A percentile compares a stretch with the other conserved stretches of the same genome.
Conservation (phyloP, 139 green algal species). For the Chlamydomonas sphaeroides region DNA sequence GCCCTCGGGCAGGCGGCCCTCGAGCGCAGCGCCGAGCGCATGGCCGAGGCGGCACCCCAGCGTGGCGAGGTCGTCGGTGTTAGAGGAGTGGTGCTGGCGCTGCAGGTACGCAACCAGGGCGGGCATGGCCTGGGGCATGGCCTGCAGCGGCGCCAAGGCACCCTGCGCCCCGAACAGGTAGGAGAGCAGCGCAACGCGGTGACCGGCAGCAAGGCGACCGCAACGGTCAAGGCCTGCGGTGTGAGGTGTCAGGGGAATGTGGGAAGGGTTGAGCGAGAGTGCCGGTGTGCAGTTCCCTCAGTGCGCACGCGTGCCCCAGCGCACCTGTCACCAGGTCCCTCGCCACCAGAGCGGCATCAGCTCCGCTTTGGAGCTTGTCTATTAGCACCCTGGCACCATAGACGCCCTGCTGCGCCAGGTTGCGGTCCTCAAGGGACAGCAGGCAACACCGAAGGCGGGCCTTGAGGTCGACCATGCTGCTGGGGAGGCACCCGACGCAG, state of each 20-base stretch:
- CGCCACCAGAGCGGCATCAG: neutral
- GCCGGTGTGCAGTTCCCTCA: neutral
- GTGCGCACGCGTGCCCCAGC: neutral
- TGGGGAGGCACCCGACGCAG: neutral
- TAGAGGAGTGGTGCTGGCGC: constrained; percentile 29
- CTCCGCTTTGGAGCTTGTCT: neutral
- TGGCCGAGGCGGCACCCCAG: constrained; percentile 14
- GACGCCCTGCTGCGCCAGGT: neutral
- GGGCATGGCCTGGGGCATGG: constrained; percentile 12
- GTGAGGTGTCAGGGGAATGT: neutral
- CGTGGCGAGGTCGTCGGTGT: constrained; percentile 6
- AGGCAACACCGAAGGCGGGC: neutral
- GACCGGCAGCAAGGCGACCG: neutral
- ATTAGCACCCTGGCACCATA: neutral
- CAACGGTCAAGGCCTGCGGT: constrained; percentile 19
- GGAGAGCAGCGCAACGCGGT: constrained; percentile 9
- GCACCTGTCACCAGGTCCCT: constrained; percentile 3
- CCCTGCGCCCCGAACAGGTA: constrained; percentile 21
- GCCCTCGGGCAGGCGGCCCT: neutral
- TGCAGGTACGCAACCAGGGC: constrained; percentile 22
- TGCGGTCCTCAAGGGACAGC: constrained; percentile 6
- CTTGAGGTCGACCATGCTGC: neutral
- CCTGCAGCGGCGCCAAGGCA: neutral
- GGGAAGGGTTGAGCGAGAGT: neutral
- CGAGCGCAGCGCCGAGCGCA: neutral